A percentile compares a stretch with the other conserved stretches of the same genome.
phyloP scores from a whole-genome alignment of 2,329 filamentous ascomycete genomes.

The Peltaster fructicola region DNA sequence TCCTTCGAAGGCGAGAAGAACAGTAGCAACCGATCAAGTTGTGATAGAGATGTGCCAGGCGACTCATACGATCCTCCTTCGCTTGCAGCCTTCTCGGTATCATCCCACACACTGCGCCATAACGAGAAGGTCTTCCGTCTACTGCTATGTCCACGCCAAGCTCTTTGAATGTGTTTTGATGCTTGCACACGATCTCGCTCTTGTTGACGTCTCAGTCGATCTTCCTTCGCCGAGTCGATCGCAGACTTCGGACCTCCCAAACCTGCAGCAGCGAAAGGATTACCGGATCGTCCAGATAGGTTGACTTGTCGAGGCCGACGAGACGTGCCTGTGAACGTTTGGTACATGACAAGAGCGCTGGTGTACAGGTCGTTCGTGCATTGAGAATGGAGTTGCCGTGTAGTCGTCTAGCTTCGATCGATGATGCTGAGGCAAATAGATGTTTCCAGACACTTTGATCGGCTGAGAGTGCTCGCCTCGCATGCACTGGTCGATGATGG shows the following conservation, averaged over 20 bases:
- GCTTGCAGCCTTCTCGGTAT: conserved; percentile 21
- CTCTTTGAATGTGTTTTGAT: conserved; percentile 53
- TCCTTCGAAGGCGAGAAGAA: conserved; percentile 23
- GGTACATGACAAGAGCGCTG: no score
- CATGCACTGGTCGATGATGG: no score
- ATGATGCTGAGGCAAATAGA: no score
- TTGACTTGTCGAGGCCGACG: conserved; percentile 83
- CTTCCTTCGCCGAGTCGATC: conserved; percentile 71
- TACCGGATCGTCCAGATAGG: conserved; percentile 65
- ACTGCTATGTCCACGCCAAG: conserved; percentile 61
- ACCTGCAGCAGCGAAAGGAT: conserved; percentile 49
- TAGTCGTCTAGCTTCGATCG: no score
- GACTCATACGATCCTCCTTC: conserved; percentile 19
- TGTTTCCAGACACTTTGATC: no score
- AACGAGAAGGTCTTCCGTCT: conserved; percentile 40
- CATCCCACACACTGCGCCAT: conserved; percentile 47
- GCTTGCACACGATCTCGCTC: conserved; percentile 65
- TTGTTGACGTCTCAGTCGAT: conserved; percentile 60
- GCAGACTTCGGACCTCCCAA: conserved; percentile 50
- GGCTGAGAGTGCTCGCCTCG: no score
- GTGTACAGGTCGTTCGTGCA: no score
- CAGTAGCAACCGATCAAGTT: conserved; percentile 25
- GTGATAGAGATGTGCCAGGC: conserved; percentile 21
- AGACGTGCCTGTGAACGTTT: conserved; percentile 68
- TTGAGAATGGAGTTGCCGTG: no score